These are phyloP conservation scores for Penicillium griseofulvum DNA, from an alignment of 2,329 filamentous ascomycete species.

Conservation along the genomic window DNA sequence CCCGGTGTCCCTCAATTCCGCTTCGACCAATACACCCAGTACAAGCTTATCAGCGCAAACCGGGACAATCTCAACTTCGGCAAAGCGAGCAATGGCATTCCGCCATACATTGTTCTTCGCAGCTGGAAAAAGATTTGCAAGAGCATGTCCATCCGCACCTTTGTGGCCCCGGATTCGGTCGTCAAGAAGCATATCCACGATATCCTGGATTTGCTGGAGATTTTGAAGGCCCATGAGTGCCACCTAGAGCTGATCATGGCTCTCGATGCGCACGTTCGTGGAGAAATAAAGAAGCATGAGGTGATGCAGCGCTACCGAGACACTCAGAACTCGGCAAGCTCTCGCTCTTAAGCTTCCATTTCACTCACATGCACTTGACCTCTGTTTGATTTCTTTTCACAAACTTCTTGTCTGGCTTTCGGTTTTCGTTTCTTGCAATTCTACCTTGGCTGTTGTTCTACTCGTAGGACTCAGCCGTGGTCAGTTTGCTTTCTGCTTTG, in stretches of 20 bases:
- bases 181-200: not conserved
- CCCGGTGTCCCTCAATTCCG: constrained; percentile 52
- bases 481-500: not conserved
- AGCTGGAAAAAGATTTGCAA: constrained; percentile 50
- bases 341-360: not conserved
- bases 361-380: not conserved
- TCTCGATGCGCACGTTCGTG: not conserved
- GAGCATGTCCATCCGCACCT: constrained; percentile 10
- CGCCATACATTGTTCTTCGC: constrained; percentile 32
- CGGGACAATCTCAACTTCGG: constrained; percentile 48
- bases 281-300: not conserved
- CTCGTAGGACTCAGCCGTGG: not conserved
- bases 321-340: not conserved
- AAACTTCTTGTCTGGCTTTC: not conserved
- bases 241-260: not conserved
- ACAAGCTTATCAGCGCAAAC: constrained; percentile 48
- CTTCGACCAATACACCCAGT: constrained; percentile 53
- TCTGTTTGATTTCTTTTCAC: not conserved
- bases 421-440: not conserved
- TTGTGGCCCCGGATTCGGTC: not conserved
- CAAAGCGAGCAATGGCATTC: constrained; percentile 10
- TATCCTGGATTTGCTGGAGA: not conserved
- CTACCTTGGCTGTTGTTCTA: not conserved
- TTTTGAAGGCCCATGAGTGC: not conserved
- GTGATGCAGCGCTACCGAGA: not conserved